Percentiles rank a stretch among this genome's conserved stretches.
Evolutionary conservation across 805 yeast species (phyloP).

Genomic region (Candida succiphila): DNA sequence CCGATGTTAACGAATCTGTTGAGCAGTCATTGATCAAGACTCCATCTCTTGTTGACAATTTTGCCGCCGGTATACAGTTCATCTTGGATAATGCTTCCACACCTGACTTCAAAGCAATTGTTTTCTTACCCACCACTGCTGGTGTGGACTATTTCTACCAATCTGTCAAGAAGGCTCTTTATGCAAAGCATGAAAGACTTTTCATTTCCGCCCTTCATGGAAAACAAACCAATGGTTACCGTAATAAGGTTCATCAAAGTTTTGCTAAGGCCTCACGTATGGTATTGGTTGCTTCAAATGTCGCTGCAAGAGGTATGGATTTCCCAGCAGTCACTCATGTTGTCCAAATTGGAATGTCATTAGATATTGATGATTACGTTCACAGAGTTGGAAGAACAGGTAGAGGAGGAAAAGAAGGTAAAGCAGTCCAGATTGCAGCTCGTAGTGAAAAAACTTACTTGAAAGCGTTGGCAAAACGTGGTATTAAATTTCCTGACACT

Average conservation of each 20-base stretch:
- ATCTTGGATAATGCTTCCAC: constrained; percentile 26
- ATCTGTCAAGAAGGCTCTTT: constrained; percentile 22
- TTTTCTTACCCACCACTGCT: constrained; percentile 73
- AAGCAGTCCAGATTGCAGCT: constrained; percentile 51
- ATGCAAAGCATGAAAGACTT: constrained; percentile 10
- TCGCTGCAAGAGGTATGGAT: constrained; percentile 95
- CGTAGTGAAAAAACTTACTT: constrained; percentile 49
- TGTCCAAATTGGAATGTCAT: constrained; percentile 71
- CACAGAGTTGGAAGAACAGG: constrained; percentile 97
- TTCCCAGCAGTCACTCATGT: constrained; percentile 84
- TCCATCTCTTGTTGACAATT: constrained; percentile 43
- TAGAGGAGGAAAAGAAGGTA: constrained; percentile 77
- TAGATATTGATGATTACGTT: constrained; percentile 67
- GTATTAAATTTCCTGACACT: constrained; percentile 41
- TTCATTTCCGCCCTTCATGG: constrained; percentile 47
- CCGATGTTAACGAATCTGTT: constrained; percentile 62
- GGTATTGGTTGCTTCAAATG: constrained; percentile 77
- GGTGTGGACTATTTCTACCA: constrained; percentile 50
- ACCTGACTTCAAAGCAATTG: constrained; percentile 60
- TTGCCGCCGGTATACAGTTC: constrained; percentile 45
- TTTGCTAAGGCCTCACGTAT: constrained; percentile 32
- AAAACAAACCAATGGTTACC: constrained; percentile 54
- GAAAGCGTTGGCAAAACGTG: constrained; percentile 37
- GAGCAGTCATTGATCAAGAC: constrained; percentile 56
- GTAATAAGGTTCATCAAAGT: constrained; percentile 27